Conservation (phyloP, 768 basidiomycete species). For the Phanerochaete carnosa region DNA sequence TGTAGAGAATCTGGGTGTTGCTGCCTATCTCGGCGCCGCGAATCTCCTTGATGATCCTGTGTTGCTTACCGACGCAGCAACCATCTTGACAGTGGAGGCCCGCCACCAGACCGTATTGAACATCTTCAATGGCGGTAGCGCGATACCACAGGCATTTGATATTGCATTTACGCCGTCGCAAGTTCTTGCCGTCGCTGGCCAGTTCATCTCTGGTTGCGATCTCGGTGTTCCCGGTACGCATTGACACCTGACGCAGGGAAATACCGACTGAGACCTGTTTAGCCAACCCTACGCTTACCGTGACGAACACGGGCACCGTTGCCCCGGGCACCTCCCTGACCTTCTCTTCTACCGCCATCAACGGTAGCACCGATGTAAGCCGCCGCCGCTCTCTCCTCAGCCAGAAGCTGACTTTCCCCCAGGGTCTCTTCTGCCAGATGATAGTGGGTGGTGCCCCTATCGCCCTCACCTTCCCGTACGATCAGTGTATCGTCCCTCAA, state of each 20-base stretch:
- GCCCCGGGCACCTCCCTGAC: constrained; percentile 56
- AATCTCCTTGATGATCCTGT: constrained; percentile 57
- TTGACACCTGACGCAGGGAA: neutral
- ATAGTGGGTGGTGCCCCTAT: constrained; percentile 56
- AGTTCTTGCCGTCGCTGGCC: constrained; percentile 64
- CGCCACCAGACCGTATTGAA: constrained; percentile 81
- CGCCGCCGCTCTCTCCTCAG: neutral
- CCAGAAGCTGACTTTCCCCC: constrained; percentile 9
- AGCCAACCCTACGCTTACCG: constrained; percentile 57
- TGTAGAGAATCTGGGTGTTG: constrained; percentile 73
- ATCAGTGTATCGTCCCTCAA: constrained; percentile 58
- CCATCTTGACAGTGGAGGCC: constrained; percentile 79
- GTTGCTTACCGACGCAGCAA: constrained; percentile 61
- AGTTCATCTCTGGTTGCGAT: constrained; percentile 70
- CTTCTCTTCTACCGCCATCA: constrained; percentile 57
- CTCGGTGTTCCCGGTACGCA: constrained; percentile 51
- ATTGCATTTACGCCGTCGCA: constrained; percentile 65
- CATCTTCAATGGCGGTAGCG: constrained; percentile 55
- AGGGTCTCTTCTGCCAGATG: constrained; percentile 75
- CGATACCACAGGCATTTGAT: constrained; percentile 72
- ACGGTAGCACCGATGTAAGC: constrained; percentile 34
- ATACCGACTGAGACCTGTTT: neutral
- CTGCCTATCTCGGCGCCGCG: constrained; percentile 74
- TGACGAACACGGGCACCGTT: constrained; percentile 64
- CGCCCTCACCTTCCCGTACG: constrained; percentile 57